phyloP scores from a whole-genome alignment of 176 grass and related monocot species.

The Puya raimondii region DNA sequence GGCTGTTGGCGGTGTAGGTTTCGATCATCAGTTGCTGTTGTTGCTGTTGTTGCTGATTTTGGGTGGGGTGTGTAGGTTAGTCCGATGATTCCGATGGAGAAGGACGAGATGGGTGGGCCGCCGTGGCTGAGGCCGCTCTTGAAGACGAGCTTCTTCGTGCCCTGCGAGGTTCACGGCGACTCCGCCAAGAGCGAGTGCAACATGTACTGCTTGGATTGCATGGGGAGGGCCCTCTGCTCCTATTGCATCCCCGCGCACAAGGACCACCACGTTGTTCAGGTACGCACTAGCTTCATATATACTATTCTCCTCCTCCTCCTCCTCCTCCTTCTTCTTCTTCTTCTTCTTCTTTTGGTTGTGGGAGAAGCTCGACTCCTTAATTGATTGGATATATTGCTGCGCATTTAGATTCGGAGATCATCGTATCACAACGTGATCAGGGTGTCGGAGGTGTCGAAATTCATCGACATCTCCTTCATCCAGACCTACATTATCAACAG shows the following conservation, averaged over 20 bases:
- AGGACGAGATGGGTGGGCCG: constrained; percentile 70
- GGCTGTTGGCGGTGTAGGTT: too few species aligned
- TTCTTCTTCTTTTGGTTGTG: too few species aligned
- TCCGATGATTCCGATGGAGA: constrained; percentile 1
- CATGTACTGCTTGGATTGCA: constrained; percentile 99
- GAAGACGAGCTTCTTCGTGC: constrained; percentile 77
- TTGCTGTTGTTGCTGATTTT: too few species aligned
- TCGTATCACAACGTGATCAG: background rate
- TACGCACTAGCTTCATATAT: constrained; percentile 1
- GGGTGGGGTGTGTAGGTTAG: too few species aligned
- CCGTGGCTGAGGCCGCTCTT: constrained; percentile 91
- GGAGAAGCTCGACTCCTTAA: too few species aligned
- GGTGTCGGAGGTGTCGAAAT: background rate
- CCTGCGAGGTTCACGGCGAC: constrained; percentile 87
- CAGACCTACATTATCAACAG: constrained; percentile 2
- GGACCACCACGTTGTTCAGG: constrained; percentile 85
- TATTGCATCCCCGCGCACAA: constrained; percentile 77
- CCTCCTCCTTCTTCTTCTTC: too few species aligned
- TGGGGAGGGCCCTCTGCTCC: constrained; percentile 85
- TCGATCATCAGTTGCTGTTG: too few species aligned
- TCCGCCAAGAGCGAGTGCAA: constrained; percentile 99
- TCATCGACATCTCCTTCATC: background rate
- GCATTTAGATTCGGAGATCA: background rate
- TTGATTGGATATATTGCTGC: too few species aligned
- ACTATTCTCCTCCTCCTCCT: background rate